Conservation (phyloP, 1,139 yeast genomes). For the Hemisphaericaspora subhashii region DNA sequence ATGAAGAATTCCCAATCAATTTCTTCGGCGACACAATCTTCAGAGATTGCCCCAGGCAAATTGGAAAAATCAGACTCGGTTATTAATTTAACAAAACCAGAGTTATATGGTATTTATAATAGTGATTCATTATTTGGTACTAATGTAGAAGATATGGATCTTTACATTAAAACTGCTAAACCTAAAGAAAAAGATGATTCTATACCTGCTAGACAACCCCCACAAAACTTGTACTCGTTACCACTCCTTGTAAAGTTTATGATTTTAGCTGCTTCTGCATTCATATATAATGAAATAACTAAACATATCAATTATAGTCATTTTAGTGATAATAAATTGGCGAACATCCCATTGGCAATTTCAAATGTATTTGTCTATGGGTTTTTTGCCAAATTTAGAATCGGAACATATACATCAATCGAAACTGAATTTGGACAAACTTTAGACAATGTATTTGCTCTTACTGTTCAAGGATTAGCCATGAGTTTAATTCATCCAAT, state of each 20-base stretch:
- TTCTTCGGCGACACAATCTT: constrained; percentile 2
- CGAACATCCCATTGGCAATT: constrained; percentile 34
- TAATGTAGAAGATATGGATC: constrained; percentile 25
- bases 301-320: constrained; percentile 53
- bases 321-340: constrained; percentile 31
- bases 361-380: constrained; percentile 35
- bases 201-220: constrained; percentile 2
- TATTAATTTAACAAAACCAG: constrained; percentile 49
- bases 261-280: constrained; percentile 46
- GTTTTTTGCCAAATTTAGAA: constrained; percentile 30
- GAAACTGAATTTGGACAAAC: constrained; percentile 9
- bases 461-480: constrained; percentile 53
- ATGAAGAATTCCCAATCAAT: constrained; percentile 9
- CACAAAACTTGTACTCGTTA: constrained; percentile 7
- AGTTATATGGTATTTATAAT: constrained; percentile 50
- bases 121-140: constrained; percentile 35
- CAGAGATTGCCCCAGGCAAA: constrained; percentile 17
- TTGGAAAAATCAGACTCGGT: constrained; percentile 45
- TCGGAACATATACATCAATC: constrained; percentile 11
- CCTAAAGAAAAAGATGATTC: constrained; percentile 2
- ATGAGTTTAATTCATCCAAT: constrained; percentile 66
- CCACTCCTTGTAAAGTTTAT: constrained; percentile 24
- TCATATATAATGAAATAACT: constrained; percentile 50
- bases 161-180: constrained; percentile 7
- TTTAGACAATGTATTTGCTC: constrained; percentile 28